phyloP scores from a whole-genome alignment of 2,329 filamentous ascomycete species.

The Pestalotiopsis sp. region DNA sequence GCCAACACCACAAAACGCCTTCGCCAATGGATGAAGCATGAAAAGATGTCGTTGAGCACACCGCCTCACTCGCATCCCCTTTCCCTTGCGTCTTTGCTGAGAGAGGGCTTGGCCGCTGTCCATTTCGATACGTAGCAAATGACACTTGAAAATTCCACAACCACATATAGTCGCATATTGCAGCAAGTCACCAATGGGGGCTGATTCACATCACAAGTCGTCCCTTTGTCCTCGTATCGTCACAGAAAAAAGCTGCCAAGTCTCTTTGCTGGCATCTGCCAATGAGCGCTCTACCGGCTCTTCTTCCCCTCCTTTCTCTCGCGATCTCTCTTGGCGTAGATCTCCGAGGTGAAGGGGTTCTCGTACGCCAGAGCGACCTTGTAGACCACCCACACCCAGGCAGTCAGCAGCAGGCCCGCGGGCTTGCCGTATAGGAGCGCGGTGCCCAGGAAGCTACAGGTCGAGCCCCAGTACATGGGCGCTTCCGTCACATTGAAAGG shows the following conservation, averaged over 20 bases:
- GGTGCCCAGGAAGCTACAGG: conserved; percentile 87
- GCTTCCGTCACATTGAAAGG: conserved; percentile 90
- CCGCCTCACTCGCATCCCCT: conserved; percentile 2
- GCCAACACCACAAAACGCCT: conserved; percentile 13
- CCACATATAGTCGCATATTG: neutral
- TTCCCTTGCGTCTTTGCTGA: neutral
- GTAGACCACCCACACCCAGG: conserved; percentile 77
- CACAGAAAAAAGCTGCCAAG: neutral
- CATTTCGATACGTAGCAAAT: neutral
- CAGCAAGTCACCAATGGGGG: neutral
- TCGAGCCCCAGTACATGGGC: conserved; percentile 96
- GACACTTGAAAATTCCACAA: neutral
- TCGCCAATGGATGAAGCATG: neutral
- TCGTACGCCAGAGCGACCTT: conserved; percentile 81
- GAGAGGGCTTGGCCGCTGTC: neutral
- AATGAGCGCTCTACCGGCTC: conserved; percentile 40
- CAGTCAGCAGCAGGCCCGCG: conserved; percentile 78
- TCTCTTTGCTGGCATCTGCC: neutral
- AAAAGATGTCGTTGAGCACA: conserved; percentile 17
- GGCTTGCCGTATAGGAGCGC: conserved; percentile 86
- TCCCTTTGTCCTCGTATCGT: neutral
- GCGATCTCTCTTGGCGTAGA: conserved; percentile 84
- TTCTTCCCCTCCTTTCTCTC: conserved; percentile 55
- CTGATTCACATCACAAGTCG: neutral
- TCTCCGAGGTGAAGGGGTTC: conserved; percentile 91